Evolutionary conservation across 2,329 filamentous ascomycete genomes (phyloP), one percentile per base, ranked within the genome.

Genomic region (Epicoccum nigrum): DNA sequence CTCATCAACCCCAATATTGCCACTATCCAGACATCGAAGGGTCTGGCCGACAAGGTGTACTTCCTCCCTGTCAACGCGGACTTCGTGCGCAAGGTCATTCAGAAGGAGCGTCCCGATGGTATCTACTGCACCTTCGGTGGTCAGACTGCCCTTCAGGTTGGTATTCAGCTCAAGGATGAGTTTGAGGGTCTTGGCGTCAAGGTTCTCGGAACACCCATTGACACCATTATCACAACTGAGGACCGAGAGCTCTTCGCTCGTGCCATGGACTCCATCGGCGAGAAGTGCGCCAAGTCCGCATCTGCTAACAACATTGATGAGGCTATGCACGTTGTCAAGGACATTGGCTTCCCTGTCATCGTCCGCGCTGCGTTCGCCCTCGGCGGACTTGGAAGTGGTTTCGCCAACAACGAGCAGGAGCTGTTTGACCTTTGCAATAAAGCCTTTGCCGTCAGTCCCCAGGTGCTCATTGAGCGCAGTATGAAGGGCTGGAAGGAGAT

Each of bases 401-500:
- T 99, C 67, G 94, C 94, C 50, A 87, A 97, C 65, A 86, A 97
- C 72, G 86, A 95, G 63, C 75, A 83, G 2, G 86, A 99, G 74
- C 81, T 97, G 34, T 78, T 89, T 27, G 90, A 93, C 2, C 87
- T 97, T 37, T 97, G 94, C 81, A 87, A 90, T 74, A 96, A 96
- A 77, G 93, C 94, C 6, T 92, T 99, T 62, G 92, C 94, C 21
- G 92, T 90, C 62, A 96, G 91, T 70, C 94, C 94, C 7, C 94
- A 99, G 73, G 90, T 99, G 7, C 83, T 99, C 47, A 95, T 99
- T 65, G 94, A 99, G 79, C 87, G 90, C 74, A 96, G 91, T 79
- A 97, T 99, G 93, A 97, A 97, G 80, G 94, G 94, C 53, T 99
- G 94, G 94, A 99, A 99, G 76, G 94, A 99, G 76, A 95, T 97